Evolutionary conservation across 2,329 filamentous ascomycete species (phyloP), one percentile per base, ranked within the genome.

Genomic region (Fonsecaea erecta): DNA sequence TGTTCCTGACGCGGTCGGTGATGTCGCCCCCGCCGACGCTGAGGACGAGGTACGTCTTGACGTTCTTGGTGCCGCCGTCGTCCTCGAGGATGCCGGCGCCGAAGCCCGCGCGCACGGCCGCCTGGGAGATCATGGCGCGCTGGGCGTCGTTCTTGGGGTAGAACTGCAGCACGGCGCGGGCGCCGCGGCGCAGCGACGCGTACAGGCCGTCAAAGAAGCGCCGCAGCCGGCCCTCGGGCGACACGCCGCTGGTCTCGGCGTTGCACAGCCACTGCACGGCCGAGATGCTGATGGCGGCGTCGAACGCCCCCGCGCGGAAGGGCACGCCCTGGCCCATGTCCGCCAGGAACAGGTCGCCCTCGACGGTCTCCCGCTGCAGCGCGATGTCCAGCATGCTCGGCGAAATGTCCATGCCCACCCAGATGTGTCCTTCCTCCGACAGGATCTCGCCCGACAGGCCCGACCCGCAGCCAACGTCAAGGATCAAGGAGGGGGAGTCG

Each of bases 261-360:
- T 97, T 98, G 78, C 95, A 99, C 32, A 99, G 84, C 95, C 95
- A 99, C 78, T 99, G 95, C n/a, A 99, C 90, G 0, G 95, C 95
- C 71, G 88, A 92, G 75, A 99, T 98, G 74, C 89, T 93, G 72
- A 99, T 93, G 24, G 95, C 95, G 0, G 94, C 95, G 76, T 99
- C 95, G 75, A 99, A 99, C 0, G 89, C 87, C 34, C 95, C 95
- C 0, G 95, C 87, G 16, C 95, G 88, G 77, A 99, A 99, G 0
- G 95, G 95, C 0, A 99, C 87, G 1, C 95, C 95, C 75, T 99
- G 95, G 0, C 95, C 95, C 57, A 97, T 96, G 74, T 99, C 95
- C 2, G 93, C 92, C 0, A 99, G 86, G 72, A 99, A 84, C n/a
- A 99, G 80, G 75, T 99, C 95, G 1, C 95, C 95, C 67, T 97